Conservation (phyloP, 139 green algal species). For the Tetradesmus obliquus region DNA sequence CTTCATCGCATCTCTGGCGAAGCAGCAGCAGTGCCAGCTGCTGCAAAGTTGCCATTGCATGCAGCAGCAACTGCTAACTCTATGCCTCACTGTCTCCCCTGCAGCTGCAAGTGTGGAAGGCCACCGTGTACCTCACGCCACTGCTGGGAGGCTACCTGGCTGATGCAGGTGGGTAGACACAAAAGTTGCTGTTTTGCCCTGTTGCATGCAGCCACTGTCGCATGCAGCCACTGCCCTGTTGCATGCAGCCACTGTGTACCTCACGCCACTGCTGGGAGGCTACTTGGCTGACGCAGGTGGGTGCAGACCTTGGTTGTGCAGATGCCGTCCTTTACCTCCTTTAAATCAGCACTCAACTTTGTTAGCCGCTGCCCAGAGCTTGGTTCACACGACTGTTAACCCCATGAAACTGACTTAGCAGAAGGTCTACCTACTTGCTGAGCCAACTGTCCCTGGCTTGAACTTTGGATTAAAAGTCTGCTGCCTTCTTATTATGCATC, state of each 20-base stretch:
- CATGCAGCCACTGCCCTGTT: too few relatives aligned
- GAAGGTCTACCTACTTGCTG: too few relatives aligned
- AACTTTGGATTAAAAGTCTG: too few relatives aligned
- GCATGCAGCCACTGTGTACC: conserved; percentile 4
- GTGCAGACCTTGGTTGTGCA: background rate
- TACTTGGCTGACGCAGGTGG: conserved; percentile 25
- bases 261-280: conserved; percentile 42
- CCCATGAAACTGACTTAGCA: too few relatives aligned
- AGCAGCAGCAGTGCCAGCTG: background rate
- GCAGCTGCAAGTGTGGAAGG: conserved; percentile 52
- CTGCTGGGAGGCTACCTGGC: conserved; percentile 53
- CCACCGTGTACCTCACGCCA: conserved; percentile 51
- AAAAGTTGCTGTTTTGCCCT: too few relatives aligned
- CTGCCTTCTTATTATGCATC: background rate
- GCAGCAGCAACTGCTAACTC: background rate
- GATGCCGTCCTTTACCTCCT: too few relatives aligned
- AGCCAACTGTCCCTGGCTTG: too few relatives aligned
- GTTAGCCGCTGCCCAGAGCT: too few relatives aligned
- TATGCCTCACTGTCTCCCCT: background rate
- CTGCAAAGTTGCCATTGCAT: background rate
- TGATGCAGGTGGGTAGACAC: conserved; percentile 14
- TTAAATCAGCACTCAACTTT: too few relatives aligned
- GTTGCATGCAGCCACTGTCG: too few relatives aligned
- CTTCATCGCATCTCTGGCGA: too few relatives aligned
- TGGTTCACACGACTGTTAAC: too few relatives aligned